Evolutionary conservation across 345 rosid species (phyloP), one percentile per base, ranked within the genome.

Genomic region (Ceriops tagal): DNA sequence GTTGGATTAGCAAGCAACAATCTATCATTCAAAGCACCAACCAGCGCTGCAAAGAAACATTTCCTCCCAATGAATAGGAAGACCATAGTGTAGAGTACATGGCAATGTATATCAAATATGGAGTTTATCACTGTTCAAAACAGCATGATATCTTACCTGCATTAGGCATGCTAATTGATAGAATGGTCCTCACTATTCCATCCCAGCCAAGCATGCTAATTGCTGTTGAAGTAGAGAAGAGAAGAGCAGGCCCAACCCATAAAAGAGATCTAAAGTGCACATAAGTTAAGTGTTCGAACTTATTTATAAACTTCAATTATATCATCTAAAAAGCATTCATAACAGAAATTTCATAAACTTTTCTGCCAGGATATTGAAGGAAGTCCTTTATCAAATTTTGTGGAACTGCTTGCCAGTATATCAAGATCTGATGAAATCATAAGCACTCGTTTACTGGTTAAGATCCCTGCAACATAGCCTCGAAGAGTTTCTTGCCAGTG

Each of bases 161-260:
- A 70, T 85, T 81, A 55, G 98, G 99, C 88, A 89, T 81, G 77
- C 89, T 92, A 71, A 88, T 74, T 28, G 99, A 95, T 66, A 92
- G 87, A 81, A 92, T 69, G 64, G 93, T 85, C 84, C 96, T 90
- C 72, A 82, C 93, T 79, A 82, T 85, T 65, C 99, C 97, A 74
- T 95, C 99, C 99, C 99, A 95, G 67, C 99, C 99, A 69, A 95
- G 96, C 70, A 95, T 39, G 74, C 96, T 79, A 66, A 92, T 76
- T 65, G 91, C 83, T 73, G 98, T 87, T 53, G 96, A 84, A 56
- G 96, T 95, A 65, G 98, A 92, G 83, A 90, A 95, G 58, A 92
- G 87, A 82, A 95, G 91, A 58, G 98, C 97, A 64, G 99, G 98
- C 59, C 99, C 99, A 81, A 90, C 83, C 99, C 99, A 95, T 71